Base-by-base conservation (phyloP, 768 basidiomycete genomes). In the Dendrothele bispora region DNA sequence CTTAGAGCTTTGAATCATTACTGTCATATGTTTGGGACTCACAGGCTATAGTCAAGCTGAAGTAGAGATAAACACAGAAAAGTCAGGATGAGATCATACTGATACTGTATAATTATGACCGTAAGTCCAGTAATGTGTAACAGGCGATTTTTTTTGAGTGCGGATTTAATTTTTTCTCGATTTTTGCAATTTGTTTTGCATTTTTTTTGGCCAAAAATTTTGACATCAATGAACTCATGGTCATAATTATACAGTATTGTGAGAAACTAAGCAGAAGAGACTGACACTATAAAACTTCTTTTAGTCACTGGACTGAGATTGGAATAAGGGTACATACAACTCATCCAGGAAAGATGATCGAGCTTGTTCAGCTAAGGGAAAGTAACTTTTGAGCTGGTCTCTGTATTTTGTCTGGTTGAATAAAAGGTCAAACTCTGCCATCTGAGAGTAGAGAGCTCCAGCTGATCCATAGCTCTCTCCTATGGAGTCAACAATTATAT, bases 351-450 rank as follows among this genome's bases (percentile, higher is more conserved):
- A 34, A 34, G 18, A 18, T 17, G 45, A 35, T 4, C 35, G 28
- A 11, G 30, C 20, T 10, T 18, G 32, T 11, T 46, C 45, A 18
- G 32, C 45, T 12, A 34, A 14, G 6, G 28, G 30, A 34, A 46
- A 46, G 25, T 32, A 46, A 12, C 18, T 15, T 22, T 18, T n/a
- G 24, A 46, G 21, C 22, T 21, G 20, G 36, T 41, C 40, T 22
- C 50, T 21, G 22, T 54, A 54, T 34, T 25, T 43, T 15, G 37
- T 40, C 24, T 50, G 43, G 15, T 47, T 50, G 4, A 43, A 46
- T 12, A 41, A 43, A 6, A 50, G 30, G 34, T 54, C 52, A 28
- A 54, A 54, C 34, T 54, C 52, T 34, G 52, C 52, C 43, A 54
- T 30, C 24, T 50, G 44, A 14, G 38, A 42, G 21, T 44, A 47